phyloP scores from a whole-genome alignment of 176 grass and related monocot species.

The Avena insularis region DNA sequence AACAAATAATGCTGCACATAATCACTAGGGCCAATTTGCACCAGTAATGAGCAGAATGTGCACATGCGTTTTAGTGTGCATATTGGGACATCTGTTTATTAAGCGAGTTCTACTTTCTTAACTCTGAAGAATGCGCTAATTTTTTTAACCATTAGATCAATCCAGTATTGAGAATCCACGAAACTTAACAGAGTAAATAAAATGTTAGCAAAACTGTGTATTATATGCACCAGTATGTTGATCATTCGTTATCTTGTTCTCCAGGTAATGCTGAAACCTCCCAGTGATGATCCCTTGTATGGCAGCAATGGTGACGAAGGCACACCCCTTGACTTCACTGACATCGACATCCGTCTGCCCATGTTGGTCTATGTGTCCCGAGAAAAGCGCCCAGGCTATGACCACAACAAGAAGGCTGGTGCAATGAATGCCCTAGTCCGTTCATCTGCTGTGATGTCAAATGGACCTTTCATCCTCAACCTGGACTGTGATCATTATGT shows the following conservation, averaged over 20 bases:
- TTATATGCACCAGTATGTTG: too few species aligned
- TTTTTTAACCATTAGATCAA: too few species aligned
- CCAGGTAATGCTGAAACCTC: conserved; percentile 97
- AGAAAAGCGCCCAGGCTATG: conserved; percentile 97
- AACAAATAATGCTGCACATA: background rate
- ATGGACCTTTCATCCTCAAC: conserved; percentile 99
- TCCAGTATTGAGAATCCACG: too few species aligned
- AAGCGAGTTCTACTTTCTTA: too few species aligned
- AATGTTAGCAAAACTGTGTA: too few species aligned
- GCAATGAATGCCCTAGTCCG: conserved; percentile 98
- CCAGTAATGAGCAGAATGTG: background rate
- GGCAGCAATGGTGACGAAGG: conserved; percentile 64
- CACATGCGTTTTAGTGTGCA: background rate
- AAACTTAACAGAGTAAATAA: too few species aligned
- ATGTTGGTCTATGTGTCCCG: conserved; percentile 94
- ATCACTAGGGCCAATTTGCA: background rate
- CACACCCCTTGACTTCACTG: conserved; percentile 77
- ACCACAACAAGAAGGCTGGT: conserved; percentile 99
- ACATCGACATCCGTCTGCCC: conserved; percentile 84
- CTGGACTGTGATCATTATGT: conserved; percentile 98
- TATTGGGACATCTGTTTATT: background rate
- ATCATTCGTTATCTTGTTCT: background rate
- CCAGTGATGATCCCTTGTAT: conserved; percentile 79
- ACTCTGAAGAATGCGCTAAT: too few species aligned
- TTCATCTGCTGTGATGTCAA: conserved; percentile 94